Percentiles rank a stretch among this genome's conserved stretches.
phyloP scores from a whole-genome alignment of 176 grass and related monocot genomes.

The Zea luxurians region DNA sequence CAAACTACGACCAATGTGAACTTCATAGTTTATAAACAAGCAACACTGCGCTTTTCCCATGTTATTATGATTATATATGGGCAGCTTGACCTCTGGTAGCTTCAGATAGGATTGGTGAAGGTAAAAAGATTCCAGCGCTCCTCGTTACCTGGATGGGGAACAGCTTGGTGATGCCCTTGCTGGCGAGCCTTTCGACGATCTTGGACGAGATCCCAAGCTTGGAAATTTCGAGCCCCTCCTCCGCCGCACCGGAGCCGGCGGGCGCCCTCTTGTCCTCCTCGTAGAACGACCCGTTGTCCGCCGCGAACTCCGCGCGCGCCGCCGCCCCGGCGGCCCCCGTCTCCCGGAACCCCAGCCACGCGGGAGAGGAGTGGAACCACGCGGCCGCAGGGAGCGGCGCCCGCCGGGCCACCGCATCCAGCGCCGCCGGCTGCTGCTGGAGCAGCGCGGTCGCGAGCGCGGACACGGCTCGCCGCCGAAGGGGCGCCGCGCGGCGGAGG shows the following conservation, averaged over 20 bases:
- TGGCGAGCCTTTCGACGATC: conserved; percentile 55
- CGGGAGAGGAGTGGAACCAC: too few species aligned
- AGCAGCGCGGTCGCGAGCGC: conserved; percentile 16
- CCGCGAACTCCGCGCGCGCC: conserved; percentile 31
- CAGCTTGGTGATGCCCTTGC: conserved; percentile 81
- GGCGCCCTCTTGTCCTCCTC: not conserved
- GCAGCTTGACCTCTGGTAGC: not conserved
- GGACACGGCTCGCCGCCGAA: conserved; percentile 33
- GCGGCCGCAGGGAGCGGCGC: not conserved
- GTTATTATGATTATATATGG: not conserved
- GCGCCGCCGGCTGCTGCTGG: not conserved
- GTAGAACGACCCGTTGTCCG: conserved; percentile 17
- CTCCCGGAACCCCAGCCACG: too few species aligned
- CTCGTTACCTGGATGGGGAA: conserved; percentile 89
- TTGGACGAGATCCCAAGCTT: conserved; percentile 81
- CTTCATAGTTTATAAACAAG: not conserved
- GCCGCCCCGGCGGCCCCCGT: conserved; percentile 14
- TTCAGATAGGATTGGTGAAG: too few species aligned
- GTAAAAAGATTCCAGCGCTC: not conserved
- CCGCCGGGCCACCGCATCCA: not conserved
- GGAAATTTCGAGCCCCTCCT: conserved; percentile 67
- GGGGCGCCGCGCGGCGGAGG: conserved; percentile 48
- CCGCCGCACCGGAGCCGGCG: not conserved
- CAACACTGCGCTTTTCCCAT: not conserved
- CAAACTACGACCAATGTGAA: not conserved